Percentiles rank a stretch among this genome's conserved stretches.
Evolutionary conservation across 305 asterid species (phyloP).

Genomic region (Solanum chacoense): DNA sequence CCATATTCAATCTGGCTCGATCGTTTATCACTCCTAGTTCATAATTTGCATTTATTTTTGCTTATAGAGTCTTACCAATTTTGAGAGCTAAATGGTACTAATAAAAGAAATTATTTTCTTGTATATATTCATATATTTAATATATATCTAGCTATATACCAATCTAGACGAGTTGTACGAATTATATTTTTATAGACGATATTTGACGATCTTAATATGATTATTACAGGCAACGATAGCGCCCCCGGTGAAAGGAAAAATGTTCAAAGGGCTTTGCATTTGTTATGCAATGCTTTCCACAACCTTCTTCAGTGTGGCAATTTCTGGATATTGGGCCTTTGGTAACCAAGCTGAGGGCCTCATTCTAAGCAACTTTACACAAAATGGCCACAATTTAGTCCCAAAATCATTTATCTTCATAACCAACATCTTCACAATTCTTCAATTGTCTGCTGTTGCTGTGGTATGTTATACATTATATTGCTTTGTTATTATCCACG

Average conservation of each 20-base stretch:
- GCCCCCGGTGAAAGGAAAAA: slow-evolving; percentile 84
- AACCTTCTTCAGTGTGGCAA: slow-evolving; percentile 76
- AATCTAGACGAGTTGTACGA: background rate
- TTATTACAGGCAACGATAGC: slow-evolving; percentile 14
- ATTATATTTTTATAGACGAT: background rate
- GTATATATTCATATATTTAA: no score
- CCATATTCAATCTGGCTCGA: background rate
- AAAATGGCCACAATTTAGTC: slow-evolving; percentile 42
- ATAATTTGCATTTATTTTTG: background rate
- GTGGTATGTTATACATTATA: slow-evolving; percentile 30
- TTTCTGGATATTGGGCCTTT: slow-evolving; percentile 93
- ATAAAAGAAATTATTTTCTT: no score
- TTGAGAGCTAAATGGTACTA: no score
- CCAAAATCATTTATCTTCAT: slow-evolving; percentile 66
- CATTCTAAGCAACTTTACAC: slow-evolving; percentile 54
- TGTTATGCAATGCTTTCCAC: slow-evolving; percentile 48
- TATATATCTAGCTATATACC: background rate
- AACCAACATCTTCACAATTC: slow-evolving; percentile 62
- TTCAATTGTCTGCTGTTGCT: slow-evolving; percentile 83
- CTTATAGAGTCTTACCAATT: background rate
- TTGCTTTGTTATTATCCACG: background rate
- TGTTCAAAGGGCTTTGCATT: slow-evolving; percentile 78
- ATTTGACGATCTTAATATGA: background rate
- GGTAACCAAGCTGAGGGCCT: slow-evolving; percentile 59
- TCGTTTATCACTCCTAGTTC: background rate